Evolutionary conservation across 768 basidiomycete genomes (phyloP), one percentile per base, ranked within the genome.

Genomic region (Mycena filopes): DNA sequence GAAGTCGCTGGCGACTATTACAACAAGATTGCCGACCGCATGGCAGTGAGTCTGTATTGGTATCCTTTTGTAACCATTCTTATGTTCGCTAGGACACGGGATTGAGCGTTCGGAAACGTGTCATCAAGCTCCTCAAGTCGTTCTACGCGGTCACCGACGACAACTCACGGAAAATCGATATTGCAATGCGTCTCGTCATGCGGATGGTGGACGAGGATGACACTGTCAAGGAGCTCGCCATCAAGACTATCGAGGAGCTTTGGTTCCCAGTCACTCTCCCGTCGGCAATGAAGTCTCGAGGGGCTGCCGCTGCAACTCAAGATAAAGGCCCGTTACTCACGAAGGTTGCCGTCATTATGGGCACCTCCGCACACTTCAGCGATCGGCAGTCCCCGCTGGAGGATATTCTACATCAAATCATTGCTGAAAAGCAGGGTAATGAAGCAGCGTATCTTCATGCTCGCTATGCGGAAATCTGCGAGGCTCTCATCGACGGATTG

Each of bases 121-220:
- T 99, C 56, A 94, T 99, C 82, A 99, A 97, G 79, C 82, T 99
- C 1, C 84, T 99, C 41, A 94, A 92, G 75, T 85, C 88, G 0
- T 92, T 95, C 68, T 96, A 96, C 72, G 71, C 76, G 2, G 86
- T 89, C 21, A 87, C 89, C 2, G 82, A 86, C 18, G 87, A 90
- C 55, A 80, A 83, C 38, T 72, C 75, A 16, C 86, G 89, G 36
- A 86, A 87, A 31, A 84, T 90, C 42, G 95, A 98, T 71, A 95
- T 98, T 51, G 88, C 91, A 65, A 88, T 86, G 1, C 88, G 89
- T 60, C 84, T 99, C 23, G 89, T 98, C 3, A 80, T 90, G 36
- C 88, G 96, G 16, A 92, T 95, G 83, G 75, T 90, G 43, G 98
- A 99, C 70, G 95, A 98, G 73, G 98, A 99, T 73, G 96, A 98